Evolutionary conservation across 352 stramenopile species (phyloP).

Genomic region (Pythium chondricola): DNA sequence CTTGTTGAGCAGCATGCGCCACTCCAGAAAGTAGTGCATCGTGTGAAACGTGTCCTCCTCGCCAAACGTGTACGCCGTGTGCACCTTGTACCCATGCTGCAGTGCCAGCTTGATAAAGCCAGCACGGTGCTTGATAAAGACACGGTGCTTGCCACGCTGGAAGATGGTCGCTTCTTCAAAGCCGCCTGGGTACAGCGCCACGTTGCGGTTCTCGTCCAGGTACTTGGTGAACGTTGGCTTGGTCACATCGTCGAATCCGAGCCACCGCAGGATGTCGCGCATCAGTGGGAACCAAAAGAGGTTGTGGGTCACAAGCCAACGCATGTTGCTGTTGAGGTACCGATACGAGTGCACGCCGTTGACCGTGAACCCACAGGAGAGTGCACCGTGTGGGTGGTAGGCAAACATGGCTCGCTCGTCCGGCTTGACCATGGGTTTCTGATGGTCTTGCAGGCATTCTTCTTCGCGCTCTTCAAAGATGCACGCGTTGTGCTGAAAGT

Average conservation of each 20-base stretch:
- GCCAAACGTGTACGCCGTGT: constrained; percentile 90
- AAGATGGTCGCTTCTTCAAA: constrained; percentile 94
- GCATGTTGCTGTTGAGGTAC: constrained; percentile 37
- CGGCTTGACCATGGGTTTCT: constrained; percentile 26
- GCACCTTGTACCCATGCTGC: constrained; percentile 86
- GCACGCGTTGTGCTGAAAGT: constrained; percentile 36
- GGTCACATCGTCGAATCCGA: constrained; percentile 43
- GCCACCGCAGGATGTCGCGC: constrained; percentile 65
- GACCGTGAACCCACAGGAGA: constrained; percentile 44
- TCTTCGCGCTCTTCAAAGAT: constrained; percentile 37
- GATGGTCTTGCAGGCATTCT: constrained; percentile 3
- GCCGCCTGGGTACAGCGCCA: constrained; percentile 85
- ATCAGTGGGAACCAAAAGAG: constrained; percentile 68
- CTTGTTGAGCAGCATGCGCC: constrained; percentile 77
- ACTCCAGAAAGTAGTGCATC: constrained; percentile 69
- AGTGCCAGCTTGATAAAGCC: constrained; percentile 93
- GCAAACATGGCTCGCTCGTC: constrained; percentile 44
- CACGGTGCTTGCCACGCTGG: constrained; percentile 67
- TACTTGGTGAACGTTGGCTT: constrained; percentile 46
- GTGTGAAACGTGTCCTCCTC: constrained; percentile 87
- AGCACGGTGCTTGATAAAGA: constrained; percentile 88
- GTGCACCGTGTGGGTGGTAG: constrained; percentile 65
- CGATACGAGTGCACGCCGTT: constrained; percentile 48
- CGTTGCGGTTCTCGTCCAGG: constrained; percentile 49
- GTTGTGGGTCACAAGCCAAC: constrained; percentile 62